A percentile compares a stretch with the other conserved stretches of the same genome.
Conservation (phyloP, 164 flowering plant species). For the Annona cherimola region DNA sequence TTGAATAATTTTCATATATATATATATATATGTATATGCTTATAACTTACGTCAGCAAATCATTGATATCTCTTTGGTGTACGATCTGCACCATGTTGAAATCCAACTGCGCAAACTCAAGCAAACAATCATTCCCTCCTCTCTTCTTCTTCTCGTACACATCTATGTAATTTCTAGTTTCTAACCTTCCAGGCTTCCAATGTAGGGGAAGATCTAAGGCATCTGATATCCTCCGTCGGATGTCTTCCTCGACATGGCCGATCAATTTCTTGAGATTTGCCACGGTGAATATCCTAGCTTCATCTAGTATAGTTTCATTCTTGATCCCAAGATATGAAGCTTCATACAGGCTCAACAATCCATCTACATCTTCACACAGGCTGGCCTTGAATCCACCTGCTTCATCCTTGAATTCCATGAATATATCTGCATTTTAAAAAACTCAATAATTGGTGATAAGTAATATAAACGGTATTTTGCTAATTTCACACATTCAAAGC, state of each 20-base stretch:
- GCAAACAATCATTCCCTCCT: neutral
- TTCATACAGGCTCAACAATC: slow-evolving; percentile 19
- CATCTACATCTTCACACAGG: slow-evolving; percentile 4
- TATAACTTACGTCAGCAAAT: too few species aligned
- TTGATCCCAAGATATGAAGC: slow-evolving; percentile 20
- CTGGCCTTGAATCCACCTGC: slow-evolving; percentile 24
- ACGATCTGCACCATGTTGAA: too few species aligned
- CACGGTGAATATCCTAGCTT: slow-evolving; percentile 23
- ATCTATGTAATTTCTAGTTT: slow-evolving; percentile 13
- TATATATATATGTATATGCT: too few species aligned
- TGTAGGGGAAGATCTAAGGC: slow-evolving; percentile 17
- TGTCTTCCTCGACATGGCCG: neutral
- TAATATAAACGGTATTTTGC: too few species aligned
- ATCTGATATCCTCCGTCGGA: slow-evolving; percentile 1
- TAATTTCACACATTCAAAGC: too few species aligned
- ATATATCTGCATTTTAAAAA: neutral
- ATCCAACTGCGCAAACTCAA: slow-evolving; percentile 20
- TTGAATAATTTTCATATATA: too few species aligned
- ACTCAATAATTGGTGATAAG: too few species aligned
- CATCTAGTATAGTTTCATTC: slow-evolving; percentile 47
- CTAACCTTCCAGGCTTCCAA: slow-evolving; percentile 11
- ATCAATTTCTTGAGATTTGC: slow-evolving; percentile 7
- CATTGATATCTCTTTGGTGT: too few species aligned
- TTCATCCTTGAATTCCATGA: slow-evolving; percentile 20
- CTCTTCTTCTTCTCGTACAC: neutral